phyloP scores from a whole-genome alignment of 176 grass and related monocot genomes.

The Avena atlantica region DNA sequence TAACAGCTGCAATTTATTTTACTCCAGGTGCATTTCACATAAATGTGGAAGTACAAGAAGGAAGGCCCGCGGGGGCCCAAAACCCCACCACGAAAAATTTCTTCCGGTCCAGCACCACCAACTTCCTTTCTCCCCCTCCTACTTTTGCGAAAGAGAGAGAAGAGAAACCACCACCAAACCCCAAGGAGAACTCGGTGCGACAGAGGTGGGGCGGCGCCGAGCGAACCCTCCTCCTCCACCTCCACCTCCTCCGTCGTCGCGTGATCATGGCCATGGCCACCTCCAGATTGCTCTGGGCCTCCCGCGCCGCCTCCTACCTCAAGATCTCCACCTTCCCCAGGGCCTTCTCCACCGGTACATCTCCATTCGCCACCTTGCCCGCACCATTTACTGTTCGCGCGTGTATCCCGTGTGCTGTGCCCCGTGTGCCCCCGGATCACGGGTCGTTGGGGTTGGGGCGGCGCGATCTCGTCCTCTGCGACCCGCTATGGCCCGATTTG shows the following conservation, averaged over 20 bases:
- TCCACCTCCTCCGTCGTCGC: not conserved
- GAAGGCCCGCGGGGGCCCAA: too few species aligned
- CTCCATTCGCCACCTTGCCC: not conserved
- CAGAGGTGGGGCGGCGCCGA: constrained; percentile 39
- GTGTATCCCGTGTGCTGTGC: not conserved
- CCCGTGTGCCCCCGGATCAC: not conserved
- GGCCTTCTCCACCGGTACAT: constrained; percentile 81
- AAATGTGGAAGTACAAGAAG: too few species aligned
- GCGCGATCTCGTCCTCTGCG: not conserved
- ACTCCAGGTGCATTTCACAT: too few species aligned
- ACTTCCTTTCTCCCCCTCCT: too few species aligned
- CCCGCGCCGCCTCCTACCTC: constrained; percentile 84
- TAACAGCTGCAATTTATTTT: too few species aligned
- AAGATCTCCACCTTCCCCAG: constrained; percentile 85
- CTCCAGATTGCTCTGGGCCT: constrained; percentile 87
- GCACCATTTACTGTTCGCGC: not conserved
- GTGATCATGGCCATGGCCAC: constrained; percentile 55
- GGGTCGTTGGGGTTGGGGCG: not conserved
- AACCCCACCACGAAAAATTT: too few species aligned
- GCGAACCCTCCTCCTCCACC: not conserved
- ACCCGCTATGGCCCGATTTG: not conserved
- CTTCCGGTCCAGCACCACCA: too few species aligned
- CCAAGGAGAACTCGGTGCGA: not conserved
- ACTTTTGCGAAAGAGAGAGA: not conserved
- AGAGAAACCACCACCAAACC: constrained; percentile 38